These are phyloP conservation scores for Naganishia friedmannii DNA, from an alignment of 768 basidiomycete species.

Conservation along the genomic window DNA sequence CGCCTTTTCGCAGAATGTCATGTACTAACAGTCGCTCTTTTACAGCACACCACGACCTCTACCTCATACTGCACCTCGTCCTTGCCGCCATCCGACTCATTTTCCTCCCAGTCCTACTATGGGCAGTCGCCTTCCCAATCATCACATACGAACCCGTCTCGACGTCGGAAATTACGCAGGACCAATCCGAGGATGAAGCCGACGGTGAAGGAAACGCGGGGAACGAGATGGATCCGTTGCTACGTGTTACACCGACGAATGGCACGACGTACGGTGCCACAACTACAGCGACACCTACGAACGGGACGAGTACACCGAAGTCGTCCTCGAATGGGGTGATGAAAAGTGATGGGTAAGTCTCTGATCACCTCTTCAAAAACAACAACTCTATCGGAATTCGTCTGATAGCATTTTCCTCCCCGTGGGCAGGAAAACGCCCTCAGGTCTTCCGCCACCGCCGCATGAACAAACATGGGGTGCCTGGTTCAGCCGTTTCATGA, in stretches of 20 bases:
- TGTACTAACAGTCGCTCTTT: too few species aligned
- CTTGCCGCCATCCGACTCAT: conserved; percentile 40
- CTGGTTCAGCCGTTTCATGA: conserved; percentile 63
- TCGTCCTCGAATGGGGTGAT: too few species aligned
- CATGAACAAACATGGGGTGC: conserved; percentile 66
- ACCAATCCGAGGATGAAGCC: background rate
- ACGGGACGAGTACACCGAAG: conserved; percentile 8
- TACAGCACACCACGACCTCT: conserved; percentile 5
- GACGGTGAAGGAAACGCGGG: conserved; percentile 26
- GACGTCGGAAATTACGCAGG: background rate
- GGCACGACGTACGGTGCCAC: conserved; percentile 55
- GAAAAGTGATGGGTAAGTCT: too few species aligned
- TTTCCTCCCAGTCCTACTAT: conserved; percentile 52
- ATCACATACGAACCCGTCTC: conserved; percentile 59
- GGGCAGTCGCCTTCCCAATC: conserved; percentile 64
- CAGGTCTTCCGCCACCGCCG: conserved; percentile 34
- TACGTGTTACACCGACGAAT: conserved; percentile 57
- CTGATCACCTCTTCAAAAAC: too few species aligned
- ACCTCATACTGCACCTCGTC: conserved; percentile 56
- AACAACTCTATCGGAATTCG: too few species aligned
- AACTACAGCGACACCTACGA: background rate
- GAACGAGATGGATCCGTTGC: conserved; percentile 55
- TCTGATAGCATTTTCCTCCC: too few species aligned
- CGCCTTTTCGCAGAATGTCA: too few species aligned
- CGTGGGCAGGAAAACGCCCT: background rate